phyloP scores from a whole-genome alignment of 371 early-diverging fungal species.

The Haplosporangium sp. region DNA sequence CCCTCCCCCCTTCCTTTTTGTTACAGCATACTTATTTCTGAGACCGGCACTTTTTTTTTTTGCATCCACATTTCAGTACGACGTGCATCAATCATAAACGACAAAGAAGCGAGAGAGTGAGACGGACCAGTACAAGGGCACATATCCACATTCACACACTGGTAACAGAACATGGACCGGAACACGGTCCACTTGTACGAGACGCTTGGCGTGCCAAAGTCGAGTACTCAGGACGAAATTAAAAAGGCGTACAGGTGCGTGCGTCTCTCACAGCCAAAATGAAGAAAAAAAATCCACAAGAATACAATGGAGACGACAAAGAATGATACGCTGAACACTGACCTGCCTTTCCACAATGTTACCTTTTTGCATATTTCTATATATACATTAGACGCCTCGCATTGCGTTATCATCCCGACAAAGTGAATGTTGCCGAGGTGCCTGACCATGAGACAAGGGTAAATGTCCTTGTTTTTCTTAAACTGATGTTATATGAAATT shows the following conservation, averaged over 20 bases:
- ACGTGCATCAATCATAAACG: background rate
- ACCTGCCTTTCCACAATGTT: background rate
- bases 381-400: conserved; percentile 65
- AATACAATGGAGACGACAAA: no score
- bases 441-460: conserved; percentile 47
- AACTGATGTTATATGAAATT: no score
- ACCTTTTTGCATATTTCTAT: background rate
- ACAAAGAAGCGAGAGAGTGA: no score
- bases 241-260: conserved; percentile 69
- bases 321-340: no score
- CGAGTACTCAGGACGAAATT: conserved; percentile 73
- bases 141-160: background rate
- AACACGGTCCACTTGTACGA: conserved; percentile 64
- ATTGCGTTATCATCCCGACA: conserved; percentile 85
- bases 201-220: conserved; percentile 67
- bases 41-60: background rate
- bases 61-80: background rate
- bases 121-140: no score
- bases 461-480: conserved; percentile 13
- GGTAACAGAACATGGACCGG: conserved; percentile 53
- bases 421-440: conserved; percentile 54
- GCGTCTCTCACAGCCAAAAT: no score
- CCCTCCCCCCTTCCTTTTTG: no score
- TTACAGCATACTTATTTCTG: background rate
- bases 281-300: no score